These are phyloP conservation scores for Xylaria scruposa DNA, from an alignment of 495 filamentous ascomycete genomes.

Conservation along the genomic window DNA sequence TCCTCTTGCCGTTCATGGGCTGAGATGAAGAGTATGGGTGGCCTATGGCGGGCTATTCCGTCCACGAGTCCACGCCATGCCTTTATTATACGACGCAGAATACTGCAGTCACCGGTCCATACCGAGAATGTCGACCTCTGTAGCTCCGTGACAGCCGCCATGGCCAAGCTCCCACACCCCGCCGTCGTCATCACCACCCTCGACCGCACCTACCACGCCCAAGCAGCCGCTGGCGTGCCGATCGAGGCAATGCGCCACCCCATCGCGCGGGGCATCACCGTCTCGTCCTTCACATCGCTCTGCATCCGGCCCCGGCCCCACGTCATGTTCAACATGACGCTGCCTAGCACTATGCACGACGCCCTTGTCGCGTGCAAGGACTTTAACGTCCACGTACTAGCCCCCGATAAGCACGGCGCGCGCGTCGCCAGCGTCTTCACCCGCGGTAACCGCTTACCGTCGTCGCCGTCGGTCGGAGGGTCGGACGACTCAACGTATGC, in stretches of 20 bases:
- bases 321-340: constrained; percentile 79
- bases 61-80: constrained; percentile 36
- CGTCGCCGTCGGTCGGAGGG: background rate
- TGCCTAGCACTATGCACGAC: constrained; percentile 72
- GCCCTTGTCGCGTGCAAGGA: constrained; percentile 56
- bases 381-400: constrained; percentile 60
- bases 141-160: constrained; percentile 62
- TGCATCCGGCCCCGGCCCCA: constrained; percentile 69
- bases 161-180: constrained; percentile 74
- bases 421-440: constrained; percentile 53
- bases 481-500: background rate
- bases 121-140: no score
- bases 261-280: constrained; percentile 68
- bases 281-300: constrained; percentile 84
- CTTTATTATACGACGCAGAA: background rate
- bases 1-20: constrained; percentile 37
- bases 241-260: constrained; percentile 27
- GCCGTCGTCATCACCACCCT: constrained; percentile 74
- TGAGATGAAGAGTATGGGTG: constrained; percentile 44
- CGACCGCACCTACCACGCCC: constrained; percentile 35
- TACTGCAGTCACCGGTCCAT: background rate
- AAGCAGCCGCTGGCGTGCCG: constrained; percentile 38
- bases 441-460: constrained; percentile 23
- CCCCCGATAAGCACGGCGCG: constrained; percentile 48
- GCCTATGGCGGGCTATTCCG: constrained; percentile 35